A percentile compares a stretch with the other conserved stretches of the same genome.
These are phyloP conservation scores for Rhizopogon sp. DNA, from an alignment of 768 basidiomycete species.

Conservation along the genomic window DNA sequence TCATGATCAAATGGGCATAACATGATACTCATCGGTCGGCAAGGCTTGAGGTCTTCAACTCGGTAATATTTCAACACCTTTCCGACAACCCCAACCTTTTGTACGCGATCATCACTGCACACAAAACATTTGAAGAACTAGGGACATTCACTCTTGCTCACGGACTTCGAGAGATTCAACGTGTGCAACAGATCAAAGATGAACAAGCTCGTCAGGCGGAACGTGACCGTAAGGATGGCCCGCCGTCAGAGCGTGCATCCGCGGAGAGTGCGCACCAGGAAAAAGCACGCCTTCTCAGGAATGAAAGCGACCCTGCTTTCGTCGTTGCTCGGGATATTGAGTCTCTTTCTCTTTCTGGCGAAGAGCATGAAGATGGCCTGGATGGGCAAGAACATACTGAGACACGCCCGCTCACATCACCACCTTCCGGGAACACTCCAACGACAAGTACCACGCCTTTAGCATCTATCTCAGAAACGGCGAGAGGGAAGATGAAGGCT, in stretches of 20 bases:
- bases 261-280: conserved; percentile 46
- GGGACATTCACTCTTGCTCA: conserved; percentile 86
- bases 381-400: conserved; percentile 4
- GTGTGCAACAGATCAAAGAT: conserved; percentile 67
- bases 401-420: conserved; percentile 37
- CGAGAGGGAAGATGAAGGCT: conserved; percentile 85
- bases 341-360: conserved; percentile 10
- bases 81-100: conserved; percentile 83
- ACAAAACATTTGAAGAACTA: conserved; percentile 83
- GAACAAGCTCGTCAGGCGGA: conserved; percentile 44
- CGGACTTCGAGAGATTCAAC: conserved; percentile 82
- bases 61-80: conserved; percentile 72
- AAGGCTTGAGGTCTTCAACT: conserved; percentile 90
- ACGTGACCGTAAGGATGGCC: conserved; percentile 19
- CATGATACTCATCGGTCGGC: neutral
- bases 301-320: conserved; percentile 35
- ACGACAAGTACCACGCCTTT: conserved; percentile 12
- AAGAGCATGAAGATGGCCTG: conserved; percentile 7
- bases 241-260: conserved; percentile 1
- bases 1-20: conserved; percentile 2
- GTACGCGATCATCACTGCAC: conserved; percentile 80
- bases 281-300: conserved; percentile 62
- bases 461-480: conserved; percentile 71
- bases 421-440: conserved; percentile 34
- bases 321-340: conserved; percentile 17